phyloP scores from a whole-genome alignment of 2,329 filamentous ascomycete genomes.

The Pezicula carpinea region DNA sequence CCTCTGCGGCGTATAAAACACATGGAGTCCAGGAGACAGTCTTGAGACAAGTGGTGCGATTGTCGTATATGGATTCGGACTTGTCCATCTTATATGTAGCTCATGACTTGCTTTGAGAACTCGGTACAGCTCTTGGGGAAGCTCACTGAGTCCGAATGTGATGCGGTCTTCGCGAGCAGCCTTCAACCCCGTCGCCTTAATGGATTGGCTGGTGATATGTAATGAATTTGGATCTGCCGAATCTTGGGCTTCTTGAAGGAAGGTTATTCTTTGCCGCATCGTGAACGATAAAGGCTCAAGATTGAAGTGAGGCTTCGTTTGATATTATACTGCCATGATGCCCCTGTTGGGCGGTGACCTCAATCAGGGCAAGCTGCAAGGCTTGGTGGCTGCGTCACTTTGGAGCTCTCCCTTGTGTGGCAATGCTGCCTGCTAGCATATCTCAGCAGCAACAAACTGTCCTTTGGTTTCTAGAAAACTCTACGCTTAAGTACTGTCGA shows the following conservation, averaged over 20 bases:
- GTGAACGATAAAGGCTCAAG: slow-evolving; percentile 12
- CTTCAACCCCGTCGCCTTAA: slow-evolving; percentile 56
- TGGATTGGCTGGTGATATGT: slow-evolving; percentile 45
- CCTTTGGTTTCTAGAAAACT: slow-evolving; percentile 12
- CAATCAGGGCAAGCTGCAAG: neutral
- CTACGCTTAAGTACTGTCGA: too few relatives aligned
- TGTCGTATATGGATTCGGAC: slow-evolving; percentile 49
- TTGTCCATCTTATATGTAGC: slow-evolving; percentile 77
- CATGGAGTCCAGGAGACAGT: slow-evolving; percentile 74
- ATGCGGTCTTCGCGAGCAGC: slow-evolving; percentile 75
- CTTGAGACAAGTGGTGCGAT: slow-evolving; percentile 70
- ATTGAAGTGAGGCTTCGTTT: neutral
- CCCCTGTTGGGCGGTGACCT: slow-evolving; percentile 6
- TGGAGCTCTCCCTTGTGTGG: neutral
- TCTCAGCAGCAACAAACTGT: slow-evolving; percentile 16
- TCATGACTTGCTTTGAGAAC: slow-evolving; percentile 62
- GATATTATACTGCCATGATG: slow-evolving; percentile 10
- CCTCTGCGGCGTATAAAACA: slow-evolving; percentile 62
- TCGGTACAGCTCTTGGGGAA: slow-evolving; percentile 61
- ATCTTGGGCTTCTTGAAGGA: slow-evolving; percentile 61
- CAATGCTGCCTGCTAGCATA: slow-evolving; percentile 4
- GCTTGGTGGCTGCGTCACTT: neutral
- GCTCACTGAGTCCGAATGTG: slow-evolving; percentile 68
- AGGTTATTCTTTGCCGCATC: slow-evolving; percentile 80
- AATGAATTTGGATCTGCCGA: slow-evolving; percentile 62